Conservation (phyloP, 129 eudicot genomes). For the Sambucus nigra region DNA sequence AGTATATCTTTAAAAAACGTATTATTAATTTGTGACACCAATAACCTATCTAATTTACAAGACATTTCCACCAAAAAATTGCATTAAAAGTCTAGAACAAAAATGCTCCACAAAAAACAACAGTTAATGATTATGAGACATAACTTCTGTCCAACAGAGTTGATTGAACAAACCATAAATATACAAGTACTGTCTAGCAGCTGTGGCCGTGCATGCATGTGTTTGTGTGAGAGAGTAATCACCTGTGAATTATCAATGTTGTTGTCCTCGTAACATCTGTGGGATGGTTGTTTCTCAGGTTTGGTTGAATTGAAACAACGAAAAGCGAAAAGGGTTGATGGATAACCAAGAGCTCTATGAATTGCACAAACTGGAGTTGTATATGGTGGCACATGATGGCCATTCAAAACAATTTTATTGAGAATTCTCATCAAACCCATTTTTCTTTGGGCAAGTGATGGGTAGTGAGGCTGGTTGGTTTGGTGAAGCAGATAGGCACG, state of each 20-base stretch:
- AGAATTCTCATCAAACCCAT: conserved; percentile 7
- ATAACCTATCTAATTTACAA: no score
- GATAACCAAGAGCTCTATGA: neutral
- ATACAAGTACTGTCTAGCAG: neutral
- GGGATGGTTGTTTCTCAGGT: neutral
- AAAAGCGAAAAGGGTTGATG: conserved; percentile 3
- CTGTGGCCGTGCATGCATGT: no score
- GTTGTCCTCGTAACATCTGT: neutral
- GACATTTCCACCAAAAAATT: neutral
- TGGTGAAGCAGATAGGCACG: neutral
- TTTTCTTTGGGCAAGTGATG: neutral
- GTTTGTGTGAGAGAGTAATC: neutral
- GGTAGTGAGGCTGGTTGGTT: neutral
- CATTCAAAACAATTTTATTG: neutral
- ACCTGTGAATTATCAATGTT: neutral
- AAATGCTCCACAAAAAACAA: neutral
- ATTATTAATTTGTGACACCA: no score
- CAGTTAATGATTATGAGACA: neutral
- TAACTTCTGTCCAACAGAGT: neutral
- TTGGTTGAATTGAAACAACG: neutral
- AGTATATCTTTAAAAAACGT: no score
- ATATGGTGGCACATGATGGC: neutral
- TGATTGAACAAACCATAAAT: neutral
- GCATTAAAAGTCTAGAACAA: neutral
- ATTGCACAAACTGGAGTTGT: neutral